These are phyloP conservation scores for Digitaria exilis DNA, from an alignment of 202 grass and related monocot species.

Conservation along the genomic window DNA sequence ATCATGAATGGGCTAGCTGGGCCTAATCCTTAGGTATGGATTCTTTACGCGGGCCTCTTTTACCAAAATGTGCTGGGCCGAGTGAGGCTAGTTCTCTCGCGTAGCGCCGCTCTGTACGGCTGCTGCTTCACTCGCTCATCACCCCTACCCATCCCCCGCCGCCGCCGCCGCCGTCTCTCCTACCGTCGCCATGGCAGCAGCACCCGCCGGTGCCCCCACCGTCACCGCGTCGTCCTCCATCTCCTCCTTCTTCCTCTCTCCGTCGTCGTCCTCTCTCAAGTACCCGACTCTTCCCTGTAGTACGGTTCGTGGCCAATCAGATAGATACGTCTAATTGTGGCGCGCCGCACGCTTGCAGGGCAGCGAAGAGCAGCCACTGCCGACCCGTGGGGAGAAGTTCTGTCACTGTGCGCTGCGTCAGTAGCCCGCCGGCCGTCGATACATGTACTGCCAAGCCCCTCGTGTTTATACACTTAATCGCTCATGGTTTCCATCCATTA, in stretches of 20 bases:
- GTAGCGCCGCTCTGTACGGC: too few relatives aligned
- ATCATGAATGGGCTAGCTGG: too few relatives aligned
- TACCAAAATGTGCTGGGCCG: too few relatives aligned
- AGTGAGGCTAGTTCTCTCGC: too few relatives aligned
- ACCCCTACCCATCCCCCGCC: not conserved
- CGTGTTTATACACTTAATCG: not conserved
- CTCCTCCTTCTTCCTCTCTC: slow-evolving; percentile 6
- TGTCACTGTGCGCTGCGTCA: slow-evolving; percentile 35
- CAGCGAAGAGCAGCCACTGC: slow-evolving; percentile 18
- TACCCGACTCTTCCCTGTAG: not conserved
- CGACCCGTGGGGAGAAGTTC: slow-evolving; percentile 22
- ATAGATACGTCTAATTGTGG: slow-evolving; percentile 1
- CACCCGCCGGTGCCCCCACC: not conserved
- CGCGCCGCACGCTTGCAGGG: slow-evolving; percentile 2
- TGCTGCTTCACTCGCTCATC: not conserved
- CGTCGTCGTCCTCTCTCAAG: slow-evolving; percentile 26
- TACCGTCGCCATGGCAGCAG: slow-evolving; percentile 16
- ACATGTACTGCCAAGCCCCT: slow-evolving; percentile 31
- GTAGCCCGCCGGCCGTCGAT: slow-evolving; percentile 33
- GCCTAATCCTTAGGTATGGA: too few relatives aligned
- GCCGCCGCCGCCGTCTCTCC: not conserved
- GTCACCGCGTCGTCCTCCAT: slow-evolving; percentile 2
- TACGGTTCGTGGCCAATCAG: not conserved
- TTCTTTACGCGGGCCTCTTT: too few relatives aligned
- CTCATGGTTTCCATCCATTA: not conserved